Conservation (phyloP, 352 stramenopile species). For the Phytophthora boehmeriae region DNA sequence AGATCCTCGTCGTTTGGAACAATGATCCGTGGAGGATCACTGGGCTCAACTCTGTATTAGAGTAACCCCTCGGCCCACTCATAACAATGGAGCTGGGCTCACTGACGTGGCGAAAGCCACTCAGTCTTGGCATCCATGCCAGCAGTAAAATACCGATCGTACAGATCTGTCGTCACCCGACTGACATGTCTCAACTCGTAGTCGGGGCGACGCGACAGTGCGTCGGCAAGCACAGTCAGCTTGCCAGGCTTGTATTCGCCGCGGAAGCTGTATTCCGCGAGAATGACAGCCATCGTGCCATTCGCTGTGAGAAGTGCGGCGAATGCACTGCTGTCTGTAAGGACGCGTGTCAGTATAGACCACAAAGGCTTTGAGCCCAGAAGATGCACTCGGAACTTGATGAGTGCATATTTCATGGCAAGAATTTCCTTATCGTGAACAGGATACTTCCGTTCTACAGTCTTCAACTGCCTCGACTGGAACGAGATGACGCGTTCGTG, state of each 20-base stretch:
- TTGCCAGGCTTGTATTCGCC: slow-evolving; percentile 27
- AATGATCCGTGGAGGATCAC: background rate
- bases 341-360: slow-evolving; percentile 14
- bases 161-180: background rate
- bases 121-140: background rate
- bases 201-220: slow-evolving; percentile 14
- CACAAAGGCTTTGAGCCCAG: slow-evolving; percentile 12
- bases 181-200: background rate
- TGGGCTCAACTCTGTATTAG: background rate
- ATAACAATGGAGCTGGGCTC: background rate
- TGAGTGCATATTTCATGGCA: slow-evolving; percentile 28
- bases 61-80: background rate
- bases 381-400: slow-evolving; percentile 27
- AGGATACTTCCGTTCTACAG: slow-evolving; percentile 5
- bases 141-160: background rate
- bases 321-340: no score
- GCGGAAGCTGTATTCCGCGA: no score
- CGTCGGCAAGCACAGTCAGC: slow-evolving; percentile 18
- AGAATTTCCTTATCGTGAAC: slow-evolving; percentile 22
- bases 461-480: slow-evolving; percentile 13
- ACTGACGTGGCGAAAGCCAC: background rate
- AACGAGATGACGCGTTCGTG: slow-evolving; percentile 21
- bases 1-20: slow-evolving; percentile 25
- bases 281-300: no score
- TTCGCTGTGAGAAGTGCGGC: no score